Evolutionary conservation across 2,329 filamentous ascomycete genomes (phyloP), one percentile per base, ranked within the genome.

Genomic region (Penicillium sp.): DNA sequence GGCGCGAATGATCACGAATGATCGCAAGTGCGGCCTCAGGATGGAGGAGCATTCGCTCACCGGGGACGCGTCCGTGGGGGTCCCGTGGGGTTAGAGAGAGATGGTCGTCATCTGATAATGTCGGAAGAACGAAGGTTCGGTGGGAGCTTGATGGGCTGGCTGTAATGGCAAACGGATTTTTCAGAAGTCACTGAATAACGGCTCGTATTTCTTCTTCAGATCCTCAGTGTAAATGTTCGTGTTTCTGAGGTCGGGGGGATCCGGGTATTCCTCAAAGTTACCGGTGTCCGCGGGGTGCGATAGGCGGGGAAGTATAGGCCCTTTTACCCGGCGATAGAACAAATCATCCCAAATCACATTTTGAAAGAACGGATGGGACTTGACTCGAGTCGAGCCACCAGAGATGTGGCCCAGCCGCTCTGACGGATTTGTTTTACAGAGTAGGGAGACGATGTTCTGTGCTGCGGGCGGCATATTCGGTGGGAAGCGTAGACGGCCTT

Each of bases 201-300:
- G 73, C 55, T 88, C 86, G 69, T 85, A 87, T 70, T 84, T 84
- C 60, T 81, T 78, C 59, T 78, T 79, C 79, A 87, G 75, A 59
- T 87, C 85, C 55, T 83, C 80, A 5, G 84, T 86, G 67, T 88
- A 88, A 46, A 72, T 69, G 63, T 67, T 84, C 77, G 69, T 79
- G 69, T 64, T 80, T 71, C 66, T 78, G 73, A 48, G 76, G 68
- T 87, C 84, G 6, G 82, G 79, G 8, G 77, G 76, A 55, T 78
- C 77, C 50, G 86, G 85, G 64, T 88, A 88, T 56, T 87, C 84
- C 64, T 88, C 85, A 66, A 88, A 88, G 69, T 88, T 87, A 21
- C 83, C 76, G 35, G 84, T 82, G 64, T 88, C 86, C 7, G 84
- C 84, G 1, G 83, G 79, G 47, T 84, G 81, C 54, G 81, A 77